Evolutionary conservation across 495 filamentous ascomycete species (phyloP).

Genomic region (Xylaria flabelliformis): DNA sequence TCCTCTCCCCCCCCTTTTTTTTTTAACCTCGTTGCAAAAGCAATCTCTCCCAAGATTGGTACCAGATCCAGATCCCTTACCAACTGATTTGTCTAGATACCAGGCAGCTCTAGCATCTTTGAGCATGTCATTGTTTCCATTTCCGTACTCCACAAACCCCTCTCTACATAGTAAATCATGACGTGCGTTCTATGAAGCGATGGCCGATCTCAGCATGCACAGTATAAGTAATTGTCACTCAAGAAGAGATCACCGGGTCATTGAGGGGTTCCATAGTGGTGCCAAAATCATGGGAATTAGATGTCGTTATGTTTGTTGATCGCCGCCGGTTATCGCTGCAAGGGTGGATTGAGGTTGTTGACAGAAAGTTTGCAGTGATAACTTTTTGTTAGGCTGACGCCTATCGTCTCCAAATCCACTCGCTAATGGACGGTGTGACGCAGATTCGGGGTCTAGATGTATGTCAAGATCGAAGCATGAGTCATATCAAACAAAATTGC

Average conservation of each 20-base stretch:
- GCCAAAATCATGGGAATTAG: background rate
- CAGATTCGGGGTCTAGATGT: slow-evolving; percentile 7
- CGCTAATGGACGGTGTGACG: slow-evolving; percentile 1
- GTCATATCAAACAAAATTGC: slow-evolving; percentile 11
- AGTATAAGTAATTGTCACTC: background rate
- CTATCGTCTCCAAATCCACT: slow-evolving; percentile 5
- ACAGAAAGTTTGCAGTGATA: background rate
- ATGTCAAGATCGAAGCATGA: slow-evolving; percentile 9
- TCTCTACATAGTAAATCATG: background rate
- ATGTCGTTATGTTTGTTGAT: background rate
- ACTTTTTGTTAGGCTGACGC: background rate
- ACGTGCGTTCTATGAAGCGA: slow-evolving; percentile 1
- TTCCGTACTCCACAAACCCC: slow-evolving; percentile 12
- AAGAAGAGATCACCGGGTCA: background rate
- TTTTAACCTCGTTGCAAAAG: background rate
- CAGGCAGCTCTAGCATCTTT: slow-evolving; percentile 5
- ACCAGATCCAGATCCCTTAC: background rate
- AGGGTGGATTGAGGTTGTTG: background rate
- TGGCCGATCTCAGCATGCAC: background rate
- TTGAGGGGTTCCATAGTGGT: background rate
- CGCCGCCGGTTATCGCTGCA: background rate
- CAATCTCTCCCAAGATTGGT: background rate
- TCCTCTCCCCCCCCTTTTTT: background rate
- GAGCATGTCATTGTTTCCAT: background rate
- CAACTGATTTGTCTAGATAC: background rate